Evolutionary conservation across 2,329 filamentous ascomycete genomes (phyloP).

Genomic region (Proliferodiscus dingleyae): DNA sequence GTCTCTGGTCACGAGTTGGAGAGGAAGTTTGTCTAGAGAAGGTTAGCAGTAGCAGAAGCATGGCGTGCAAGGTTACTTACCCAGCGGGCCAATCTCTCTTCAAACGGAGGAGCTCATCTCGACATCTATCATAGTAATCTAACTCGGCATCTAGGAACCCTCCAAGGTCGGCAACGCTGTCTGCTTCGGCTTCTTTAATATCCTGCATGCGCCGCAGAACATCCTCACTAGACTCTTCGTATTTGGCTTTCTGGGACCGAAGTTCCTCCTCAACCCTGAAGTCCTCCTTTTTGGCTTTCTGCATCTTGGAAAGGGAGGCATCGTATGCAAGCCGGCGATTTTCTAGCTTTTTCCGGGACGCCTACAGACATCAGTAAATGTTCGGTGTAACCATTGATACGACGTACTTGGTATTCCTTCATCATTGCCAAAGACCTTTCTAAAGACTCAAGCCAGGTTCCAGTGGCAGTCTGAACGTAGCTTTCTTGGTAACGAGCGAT

Average conservation of each 20-base stretch:
- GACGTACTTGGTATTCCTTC: constrained; percentile 89
- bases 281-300: constrained; percentile 91
- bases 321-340: constrained; percentile 85
- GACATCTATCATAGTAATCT: constrained; percentile 84
- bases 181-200: constrained; percentile 85
- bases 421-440: constrained; percentile 88
- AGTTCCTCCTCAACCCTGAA: constrained; percentile 91
- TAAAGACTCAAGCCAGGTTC: constrained; percentile 84
- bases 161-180: constrained; percentile 74
- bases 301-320: constrained; percentile 81
- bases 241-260: constrained; percentile 86
- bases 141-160: constrained; percentile 84
- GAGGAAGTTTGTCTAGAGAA: constrained; percentile 25
- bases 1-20: constrained; percentile 21
- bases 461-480: constrained; percentile 72
- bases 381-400: constrained; percentile 4
- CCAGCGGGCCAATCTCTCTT: constrained; percentile 64
- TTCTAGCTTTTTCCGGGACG: constrained; percentile 90
- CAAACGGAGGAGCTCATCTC: constrained; percentile 70
- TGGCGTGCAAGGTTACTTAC: constrained; percentile 36
- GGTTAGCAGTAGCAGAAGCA: neutral
- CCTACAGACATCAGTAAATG: constrained; percentile 38
- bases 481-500: constrained; percentile 80
- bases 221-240: constrained; percentile 91
- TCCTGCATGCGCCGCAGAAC: constrained; percentile 91